Base-by-base conservation (phyloP, 2,329 filamentous ascomycete species). In the Fusarium protoensiforme region DNA sequence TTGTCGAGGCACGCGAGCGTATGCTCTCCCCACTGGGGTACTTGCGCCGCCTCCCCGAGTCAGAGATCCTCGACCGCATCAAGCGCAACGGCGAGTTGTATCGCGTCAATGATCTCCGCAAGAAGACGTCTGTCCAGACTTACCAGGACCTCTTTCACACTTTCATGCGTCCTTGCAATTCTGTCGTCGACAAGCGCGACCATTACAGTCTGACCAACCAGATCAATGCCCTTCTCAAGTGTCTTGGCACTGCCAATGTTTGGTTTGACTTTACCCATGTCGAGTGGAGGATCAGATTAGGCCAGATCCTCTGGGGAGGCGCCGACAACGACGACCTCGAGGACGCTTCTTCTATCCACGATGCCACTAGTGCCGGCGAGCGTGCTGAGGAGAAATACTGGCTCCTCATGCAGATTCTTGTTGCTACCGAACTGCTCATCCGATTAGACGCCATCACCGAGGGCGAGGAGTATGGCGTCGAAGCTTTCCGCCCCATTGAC, bases 201-300 rank as follows among this genome's bases (percentile, higher is more conserved):
- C 89, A 88, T 6, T 88, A 89, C 76, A 89, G 92, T 62, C 83
- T 94, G 22, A 87, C 91, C 48, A 90, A 93, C 38, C 92, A 94
- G 78, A 93, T 94, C 64, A 86, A 91, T 73, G 88, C 90, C 5
- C 82, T 94, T 20, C 86, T 94, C 53, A 90, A 90, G 78, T 88
- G 92, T 11, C 85, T 94, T 51, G 89, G 88, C 1, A 83, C 89
- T 9, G 87, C 90, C 62, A 91, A 92, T 64, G 88, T 93, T 53
- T 94, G 92, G 92, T 87, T 92, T 60, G 92, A 94, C 80, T 92
- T 94, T 73, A 92, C 91, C 22, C 87, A 91, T 35, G 90, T 94
- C 8, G 92, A 94, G 78, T 94, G 92, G 92, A 88, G 92, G 39
- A 92, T 94, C 66, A 87, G 92, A 14, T 84, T 94, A 2, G 92